Base-by-base conservation (phyloP, 83 land plant species). In the Picea abies region DNA sequence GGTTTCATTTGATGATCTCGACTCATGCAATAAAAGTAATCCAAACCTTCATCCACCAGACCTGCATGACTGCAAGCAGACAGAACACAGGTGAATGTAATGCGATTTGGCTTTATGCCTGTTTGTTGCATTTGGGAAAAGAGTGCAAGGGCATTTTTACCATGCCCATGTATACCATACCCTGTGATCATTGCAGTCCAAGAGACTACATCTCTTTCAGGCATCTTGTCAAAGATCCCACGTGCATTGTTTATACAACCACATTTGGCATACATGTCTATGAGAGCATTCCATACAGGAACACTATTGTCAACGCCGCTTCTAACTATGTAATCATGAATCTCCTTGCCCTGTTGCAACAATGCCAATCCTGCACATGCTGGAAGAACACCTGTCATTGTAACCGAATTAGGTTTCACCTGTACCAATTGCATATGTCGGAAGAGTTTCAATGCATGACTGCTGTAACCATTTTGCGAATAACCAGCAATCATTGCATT, bases 101-200 rank as follows among this genome's bases (percentile, higher is more conserved):
- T 88, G 23, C 87, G 87, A 85, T 93, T 93, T 47, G 93, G 95
- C 6, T 61, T 35, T 60, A 88, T 65, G n/a, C 85, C 84, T 16
- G 70, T 26, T 20, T 63, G 68, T 47, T 56, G 81, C 95, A 91
- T 93, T 80, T 83, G 79, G 41, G 64, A 66, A 58, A 89, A 91
- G 72, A 86, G 39, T 14, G 35, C 61, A 39, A 91, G 70, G 19
- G 91, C 92, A 44, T 86, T 87, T 25, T 77, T 35, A 77, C 81
- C 89, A 32, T 88, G 83, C 15, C 83, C 84, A 78, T 86, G 82
- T 35, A 86, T 83, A 25, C 87, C 93, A 85, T 85, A 86, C 4
- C 95, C 95, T 67, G 84, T 88, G 70, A 93, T 84, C 29, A 93
- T 89, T 35, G 93, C 92, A 88, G 89, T 93, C 95, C 95, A 93